These are phyloP conservation scores for Fusarium sp. DNA, from an alignment of 2,329 filamentous ascomycete genomes.

Conservation along the genomic window DNA sequence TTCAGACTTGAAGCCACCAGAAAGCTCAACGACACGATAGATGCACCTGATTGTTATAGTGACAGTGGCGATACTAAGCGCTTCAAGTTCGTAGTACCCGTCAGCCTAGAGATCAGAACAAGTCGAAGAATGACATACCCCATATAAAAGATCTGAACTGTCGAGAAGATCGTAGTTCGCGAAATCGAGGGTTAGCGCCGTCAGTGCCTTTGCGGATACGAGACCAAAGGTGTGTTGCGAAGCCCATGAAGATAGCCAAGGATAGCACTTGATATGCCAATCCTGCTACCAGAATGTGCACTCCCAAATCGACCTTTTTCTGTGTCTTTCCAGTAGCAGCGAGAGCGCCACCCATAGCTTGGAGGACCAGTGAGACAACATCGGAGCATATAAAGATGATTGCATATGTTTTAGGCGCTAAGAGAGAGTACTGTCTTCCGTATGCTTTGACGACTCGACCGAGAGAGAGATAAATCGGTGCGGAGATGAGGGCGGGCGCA, in stretches of 20 bases:
- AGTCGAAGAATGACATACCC: neutral
- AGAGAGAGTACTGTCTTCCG: slow-evolving; percentile 23
- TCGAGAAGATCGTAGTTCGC: slow-evolving; percentile 10
- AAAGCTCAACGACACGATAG: slow-evolving; percentile 37
- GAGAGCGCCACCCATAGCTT: slow-evolving; percentile 36
- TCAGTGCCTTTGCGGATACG: neutral
- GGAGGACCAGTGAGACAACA: slow-evolving; percentile 33
- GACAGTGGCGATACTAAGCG: neutral
- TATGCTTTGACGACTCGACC: slow-evolving; percentile 44
- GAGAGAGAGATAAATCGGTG: slow-evolving; percentile 46
- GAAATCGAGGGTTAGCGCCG: slow-evolving; percentile 8
- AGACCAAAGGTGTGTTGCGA: neutral
- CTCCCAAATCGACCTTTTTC: slow-evolving; percentile 30
- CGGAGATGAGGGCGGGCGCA: slow-evolving; percentile 45
- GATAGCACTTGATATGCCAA: slow-evolving; percentile 36
- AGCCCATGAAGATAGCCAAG: slow-evolving; percentile 24
- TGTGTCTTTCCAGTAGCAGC: slow-evolving; percentile 20
- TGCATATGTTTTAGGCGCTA: slow-evolving; percentile 31
- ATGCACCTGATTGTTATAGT: slow-evolving; percentile 30
- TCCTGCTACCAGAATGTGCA: slow-evolving; percentile 38
- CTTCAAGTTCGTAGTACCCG: neutral
- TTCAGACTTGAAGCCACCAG: slow-evolving; percentile 32
- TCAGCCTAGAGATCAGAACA: neutral
- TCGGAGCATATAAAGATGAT: slow-evolving; percentile 38
- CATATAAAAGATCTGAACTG: slow-evolving; percentile 12